Percentiles rank a stretch among this genome's conserved stretches.
These are phyloP conservation scores for Eimeria sp. DNA, from an alignment of 169 alveolate genomes.

Conservation along the genomic window DNA sequence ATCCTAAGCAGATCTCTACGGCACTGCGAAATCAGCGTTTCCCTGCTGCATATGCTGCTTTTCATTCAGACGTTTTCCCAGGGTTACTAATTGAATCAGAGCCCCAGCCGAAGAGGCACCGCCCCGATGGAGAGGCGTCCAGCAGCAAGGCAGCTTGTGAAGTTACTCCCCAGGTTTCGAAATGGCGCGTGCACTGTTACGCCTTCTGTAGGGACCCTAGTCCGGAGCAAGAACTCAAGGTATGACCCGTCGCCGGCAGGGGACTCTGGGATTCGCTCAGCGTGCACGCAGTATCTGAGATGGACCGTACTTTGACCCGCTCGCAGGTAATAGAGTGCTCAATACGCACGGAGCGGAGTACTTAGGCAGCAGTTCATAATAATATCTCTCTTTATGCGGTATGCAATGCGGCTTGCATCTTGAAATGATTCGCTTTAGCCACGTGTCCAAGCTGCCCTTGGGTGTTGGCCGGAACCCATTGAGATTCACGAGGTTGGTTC, in stretches of 20 bases:
- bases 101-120: conserved; percentile 50
- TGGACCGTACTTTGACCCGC: not conserved
- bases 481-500: conserved; percentile 50
- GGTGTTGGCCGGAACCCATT: conserved; percentile 69
- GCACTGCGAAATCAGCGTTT: not conserved
- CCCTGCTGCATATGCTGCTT: not conserved
- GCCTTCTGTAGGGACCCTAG: conserved; percentile 76
- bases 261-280: not conserved
- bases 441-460: conserved; percentile 77
- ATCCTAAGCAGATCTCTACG: too few species aligned
- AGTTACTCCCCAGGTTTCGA: not conserved
- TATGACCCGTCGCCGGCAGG: not conserved
- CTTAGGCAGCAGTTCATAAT: not conserved
- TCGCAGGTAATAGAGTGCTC: not conserved
- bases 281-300: not conserved
- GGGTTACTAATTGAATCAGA: conserved; percentile 42
- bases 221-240: conserved; percentile 76
- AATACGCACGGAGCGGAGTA: not conserved
- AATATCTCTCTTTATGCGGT: not conserved
- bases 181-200: conserved; percentile 83
- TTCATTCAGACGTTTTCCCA: conserved; percentile 68
- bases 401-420: not conserved
- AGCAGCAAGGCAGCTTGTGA: conserved; percentile 1
- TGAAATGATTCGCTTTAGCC: conserved; percentile 41
- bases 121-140: not conserved